Base-by-base conservation (phyloP, 805 yeast genomes). In the Cyberlindnera maritima region DNA sequence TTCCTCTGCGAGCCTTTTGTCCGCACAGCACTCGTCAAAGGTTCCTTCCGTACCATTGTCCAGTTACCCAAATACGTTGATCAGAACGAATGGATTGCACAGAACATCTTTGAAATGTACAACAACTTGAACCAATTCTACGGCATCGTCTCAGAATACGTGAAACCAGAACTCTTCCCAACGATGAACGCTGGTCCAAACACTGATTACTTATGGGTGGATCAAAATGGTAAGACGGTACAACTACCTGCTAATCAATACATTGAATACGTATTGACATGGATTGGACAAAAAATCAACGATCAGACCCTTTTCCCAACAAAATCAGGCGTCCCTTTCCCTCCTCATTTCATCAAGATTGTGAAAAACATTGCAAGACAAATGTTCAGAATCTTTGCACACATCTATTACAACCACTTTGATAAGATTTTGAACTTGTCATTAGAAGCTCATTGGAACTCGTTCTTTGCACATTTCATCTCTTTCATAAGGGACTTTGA, bases 361-460 rank as follows among this genome's bases (percentile, higher is more conserved):
- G 81, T 94, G 40, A 90, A 86, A 59, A 88, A 90, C 62, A 91
- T 94, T 18, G 83, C 84, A 62, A 75, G 90, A 53, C 98, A 94
- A 63, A 86, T 94, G 89, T 90, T 94, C 62, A 77, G 98, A 56
- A 88, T 94, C 14, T 91, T 92, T 69, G 99, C 99, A 4, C 96
- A 91, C 62, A 82, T 94, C 33, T 94, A 91, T 64, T 88, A 89
- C 68, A 89, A 90, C 64, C 99, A 94, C 65, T 94, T 90, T 66
- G 99, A 92, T 55, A 89, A 85, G 62, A 78, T 92, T 20, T 81
- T 92, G n/a, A 97, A 94, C 64, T 68, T 94, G 49, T 84, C 96
- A 2, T 67, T 94, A 49, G 99, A 94, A 64, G 97, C 98, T 1
- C 98, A 94, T 64, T 94, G 96, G 96, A 94, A 94, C 66, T 91